Evolutionary conservation across 805 yeast species (phyloP), one percentile per base, ranked within the genome.

Genomic region (Saturnispora besseyi): DNA sequence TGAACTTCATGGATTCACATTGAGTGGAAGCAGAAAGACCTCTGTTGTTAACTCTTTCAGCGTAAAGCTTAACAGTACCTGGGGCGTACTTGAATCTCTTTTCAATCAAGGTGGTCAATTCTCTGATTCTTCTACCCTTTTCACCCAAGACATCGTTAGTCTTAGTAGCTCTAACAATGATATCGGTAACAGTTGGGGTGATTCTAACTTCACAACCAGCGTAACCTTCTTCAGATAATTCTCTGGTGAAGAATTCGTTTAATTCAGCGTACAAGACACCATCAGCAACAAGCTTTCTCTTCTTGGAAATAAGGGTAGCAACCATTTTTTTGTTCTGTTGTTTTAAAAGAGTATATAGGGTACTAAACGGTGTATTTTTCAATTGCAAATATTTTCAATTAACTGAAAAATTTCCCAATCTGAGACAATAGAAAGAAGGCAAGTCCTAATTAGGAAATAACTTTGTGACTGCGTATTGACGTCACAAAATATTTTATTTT

Each of bases 221-320:
- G 84, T 93, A 93, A 74, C 99, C 99, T 79, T 93, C 96, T 81
- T 93, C 99, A 67, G 99, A 96, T 71, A 93, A 86, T 78, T 93
- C 99, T 82, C 99, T 91, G 83, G 97, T 88, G 89, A 93, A 93
- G 93, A 93, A 93, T 81, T 93, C 99, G 84, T 93, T 93, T 72
- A 93, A 80, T 81, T 93, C 99, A 76, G 99, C 99, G 95, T 84
- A 93, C 84, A 93, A 88, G 70, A 93, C 99, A 87, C 99, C 99
- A 83, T 93, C 99, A 77, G 96, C 96, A 73, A 93, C 98, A 72
- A 90, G 86, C 90, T 90, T 90, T 87, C 97, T 90, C 81, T 88
- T 91, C 81, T 88, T 87, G 71, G 98, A 91, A 75, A 90, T 85
- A 70, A 77, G 71, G 43, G 40, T 30, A 58, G 59, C 69, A 59